phyloP scores from a whole-genome alignment of 2,329 filamentous ascomycete species.

The Geoglossum cookeanum region DNA sequence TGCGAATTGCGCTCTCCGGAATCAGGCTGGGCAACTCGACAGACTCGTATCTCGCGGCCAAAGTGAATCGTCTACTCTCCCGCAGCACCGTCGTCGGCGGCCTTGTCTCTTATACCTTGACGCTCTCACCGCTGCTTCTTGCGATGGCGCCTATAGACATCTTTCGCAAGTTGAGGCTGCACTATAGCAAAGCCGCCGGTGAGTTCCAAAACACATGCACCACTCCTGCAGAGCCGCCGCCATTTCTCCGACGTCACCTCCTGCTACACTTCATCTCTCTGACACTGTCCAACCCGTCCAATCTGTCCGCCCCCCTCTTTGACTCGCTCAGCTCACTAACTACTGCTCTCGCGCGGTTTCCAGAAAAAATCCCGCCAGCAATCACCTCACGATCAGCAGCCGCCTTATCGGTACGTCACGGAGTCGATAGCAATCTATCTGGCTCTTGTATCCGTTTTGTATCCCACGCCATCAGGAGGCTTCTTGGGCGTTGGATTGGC shows the following conservation, averaged over 20 bases:
- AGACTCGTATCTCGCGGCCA: too few species aligned
- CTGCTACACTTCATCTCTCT: background rate
- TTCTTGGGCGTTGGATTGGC: background rate
- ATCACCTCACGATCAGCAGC: conserved; percentile 2
- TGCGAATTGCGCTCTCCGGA: too few species aligned
- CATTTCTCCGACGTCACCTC: background rate
- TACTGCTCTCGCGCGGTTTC: background rate
- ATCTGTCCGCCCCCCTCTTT: background rate
- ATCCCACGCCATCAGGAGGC: background rate
- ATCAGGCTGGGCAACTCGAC: too few species aligned
- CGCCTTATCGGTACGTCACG: conserved; percentile 4
- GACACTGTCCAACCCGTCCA: background rate
- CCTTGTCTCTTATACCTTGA: background rate
- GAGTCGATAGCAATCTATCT: background rate
- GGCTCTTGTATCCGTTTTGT: background rate
- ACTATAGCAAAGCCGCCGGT: background rate
- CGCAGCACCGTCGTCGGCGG: background rate
- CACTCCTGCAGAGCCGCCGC: conserved; percentile 1
- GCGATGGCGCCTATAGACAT: background rate
- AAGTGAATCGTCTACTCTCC: too few species aligned
- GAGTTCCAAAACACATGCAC: background rate
- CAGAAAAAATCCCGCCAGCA: conserved; percentile 1
- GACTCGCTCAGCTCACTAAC: background rate
- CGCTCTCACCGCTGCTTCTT: background rate
- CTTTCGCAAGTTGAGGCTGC: background rate